Base-by-base conservation (phyloP, 139 green algal genomes). In the Chlorella sp. region DNA sequence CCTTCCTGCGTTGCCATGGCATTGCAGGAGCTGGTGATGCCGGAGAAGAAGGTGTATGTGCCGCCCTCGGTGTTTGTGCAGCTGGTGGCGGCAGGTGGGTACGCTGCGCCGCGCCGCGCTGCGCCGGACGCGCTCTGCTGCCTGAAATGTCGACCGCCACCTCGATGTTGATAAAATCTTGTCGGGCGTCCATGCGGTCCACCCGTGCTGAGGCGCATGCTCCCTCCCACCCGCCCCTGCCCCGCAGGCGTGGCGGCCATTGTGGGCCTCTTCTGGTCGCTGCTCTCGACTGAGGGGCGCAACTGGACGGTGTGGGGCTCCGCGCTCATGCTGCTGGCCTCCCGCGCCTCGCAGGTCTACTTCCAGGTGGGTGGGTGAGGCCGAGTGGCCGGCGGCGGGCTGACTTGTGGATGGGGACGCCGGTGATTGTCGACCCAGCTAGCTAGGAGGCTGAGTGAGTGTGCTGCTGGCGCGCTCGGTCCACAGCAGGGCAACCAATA, bases 11-110 rank as follows among this genome's bases (percentile, higher is more conserved):
- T n/a, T n/a, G n/a, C n/a, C n/a, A n/a, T n/a, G n/a, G n/a, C n/a
- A n/a, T n/a, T n/a, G n/a, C 70, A 76, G 70, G 70, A 76, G 70
- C 51, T 76, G 70, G 41, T 76, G 41, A 76, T 76, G 70, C 70
- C 70, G 0, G 70, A 76, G 41, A 76, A 76, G 41, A 76, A 76
- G 70, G 70, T 76, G 41, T 56, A 38, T 46, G 73, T 80, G 4
- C 46, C 48, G 14, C n/a, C 44, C 16, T 34, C 32, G 3, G 46
- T 80, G 17, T 62, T 80, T 30, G n/a, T 80, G 16, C 73, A 80
- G 73, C n/a, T 80, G 46, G 73, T 64, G 73, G 73, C 62, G n/a
- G 73, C 73, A 60, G 51, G 51, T 60, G 51, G 11, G 51, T 16
- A 24, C 14, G 60, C 60, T 69, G 60, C 36, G 60, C 60, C 2